phyloP scores from a whole-genome alignment of 1,139 yeast species.

The Scheffersomyces lignicola region DNA sequence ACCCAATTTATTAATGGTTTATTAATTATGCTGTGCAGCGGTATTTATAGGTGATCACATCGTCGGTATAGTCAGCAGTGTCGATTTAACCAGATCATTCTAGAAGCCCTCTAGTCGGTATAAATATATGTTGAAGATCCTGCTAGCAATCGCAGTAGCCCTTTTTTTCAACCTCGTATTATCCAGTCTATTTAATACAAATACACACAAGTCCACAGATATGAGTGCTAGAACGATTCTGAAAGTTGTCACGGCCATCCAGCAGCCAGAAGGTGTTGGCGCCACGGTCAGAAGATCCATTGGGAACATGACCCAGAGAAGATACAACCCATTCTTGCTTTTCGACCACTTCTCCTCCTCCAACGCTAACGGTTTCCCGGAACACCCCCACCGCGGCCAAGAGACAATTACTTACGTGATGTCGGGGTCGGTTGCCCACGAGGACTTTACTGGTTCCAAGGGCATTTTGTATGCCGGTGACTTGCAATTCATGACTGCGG shows the following conservation, averaged over 20 bases:
- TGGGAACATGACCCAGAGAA: slow-evolving; percentile 65
- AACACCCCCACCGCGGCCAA: slow-evolving; percentile 91
- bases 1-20: too few species aligned
- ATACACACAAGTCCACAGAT: too few species aligned
- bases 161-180: too few species aligned
- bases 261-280: slow-evolving; percentile 86
- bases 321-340: slow-evolving; percentile 82
- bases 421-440: slow-evolving; percentile 82
- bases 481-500: slow-evolving; percentile 94
- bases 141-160: too few species aligned
- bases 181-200: too few species aligned
- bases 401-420: slow-evolving; percentile 80
- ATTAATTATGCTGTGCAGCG: too few species aligned
- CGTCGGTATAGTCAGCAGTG: too few species aligned
- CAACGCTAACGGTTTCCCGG: slow-evolving; percentile 78
- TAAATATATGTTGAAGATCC: too few species aligned
- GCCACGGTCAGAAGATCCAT: slow-evolving; percentile 82
- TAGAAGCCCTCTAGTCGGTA: too few species aligned
- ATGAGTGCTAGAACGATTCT: slow-evolving; percentile 54
- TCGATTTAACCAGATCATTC: too few species aligned
- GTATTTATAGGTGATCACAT: too few species aligned
- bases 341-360: slow-evolving; percentile 68
- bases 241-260: slow-evolving; percentile 62
- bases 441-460: slow-evolving; percentile 83
- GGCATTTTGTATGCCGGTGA: slow-evolving; percentile 85